These are phyloP conservation scores for Rhodofomes roseus DNA, from an alignment of 1,284 basidiomycete genomes.

Conservation along the genomic window DNA sequence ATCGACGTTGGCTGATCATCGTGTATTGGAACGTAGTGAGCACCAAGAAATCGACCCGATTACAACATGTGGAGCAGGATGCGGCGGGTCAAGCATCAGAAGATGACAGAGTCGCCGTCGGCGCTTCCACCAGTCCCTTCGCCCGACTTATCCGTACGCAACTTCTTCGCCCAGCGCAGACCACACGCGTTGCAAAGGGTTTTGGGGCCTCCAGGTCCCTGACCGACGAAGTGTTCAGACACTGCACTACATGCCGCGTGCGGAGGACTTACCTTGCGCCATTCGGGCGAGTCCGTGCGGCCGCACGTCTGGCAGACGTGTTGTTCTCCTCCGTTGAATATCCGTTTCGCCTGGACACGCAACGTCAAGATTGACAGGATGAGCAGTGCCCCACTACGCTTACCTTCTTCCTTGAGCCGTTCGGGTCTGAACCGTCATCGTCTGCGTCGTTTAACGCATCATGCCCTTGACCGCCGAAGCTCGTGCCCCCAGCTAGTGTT, in stretches of 20 bases:
- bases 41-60: too few species aligned
- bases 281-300: conserved; percentile 78
- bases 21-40: too few species aligned
- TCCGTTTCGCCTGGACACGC: conserved; percentile 42
- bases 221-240: conserved; percentile 15
- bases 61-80: too few species aligned
- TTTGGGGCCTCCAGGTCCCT: conserved; percentile 82
- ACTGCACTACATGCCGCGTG: not conserved
- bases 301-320: conserved; percentile 79
- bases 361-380: not conserved
- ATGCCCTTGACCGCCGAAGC: conserved; percentile 5
- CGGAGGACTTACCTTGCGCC: conserved; percentile 62
- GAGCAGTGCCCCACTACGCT: too few species aligned
- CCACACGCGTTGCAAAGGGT: conserved; percentile 88
- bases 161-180: conserved; percentile 76
- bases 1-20: too few species aligned
- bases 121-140: conserved; percentile 1
- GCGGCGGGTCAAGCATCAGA: not conserved
- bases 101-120: not conserved
- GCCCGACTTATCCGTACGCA: conserved; percentile 32
- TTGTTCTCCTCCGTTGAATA: conserved; percentile 47
- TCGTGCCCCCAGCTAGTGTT: not conserved
- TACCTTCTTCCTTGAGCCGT: conserved; percentile 38
- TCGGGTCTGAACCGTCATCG: conserved; percentile 12
- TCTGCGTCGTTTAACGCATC: not conserved